These are phyloP conservation scores for Zygosaccharomyces bailii DNA, from an alignment of 805 yeast species.

Conservation along the genomic window DNA sequence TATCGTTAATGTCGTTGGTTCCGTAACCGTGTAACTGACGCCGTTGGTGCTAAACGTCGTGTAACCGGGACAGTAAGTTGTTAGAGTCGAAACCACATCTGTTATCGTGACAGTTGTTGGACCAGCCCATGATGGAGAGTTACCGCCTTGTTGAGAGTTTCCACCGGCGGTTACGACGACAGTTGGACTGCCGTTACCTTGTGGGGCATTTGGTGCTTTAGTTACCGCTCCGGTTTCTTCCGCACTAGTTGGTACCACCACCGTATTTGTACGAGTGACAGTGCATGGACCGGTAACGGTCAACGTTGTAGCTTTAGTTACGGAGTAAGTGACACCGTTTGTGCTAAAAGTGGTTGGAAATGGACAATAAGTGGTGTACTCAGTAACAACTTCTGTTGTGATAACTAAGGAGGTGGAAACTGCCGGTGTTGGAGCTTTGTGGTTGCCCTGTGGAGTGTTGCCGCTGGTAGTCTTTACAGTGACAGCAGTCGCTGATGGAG, in stretches of 20 bases:
- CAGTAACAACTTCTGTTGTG: constrained; percentile 52
- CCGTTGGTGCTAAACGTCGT: neutral
- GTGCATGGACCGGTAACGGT: constrained; percentile 89
- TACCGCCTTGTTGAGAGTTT: too few relatives aligned
- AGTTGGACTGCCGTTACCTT: neutral
- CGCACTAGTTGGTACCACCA: constrained; percentile 28
- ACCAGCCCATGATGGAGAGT: too few relatives aligned
- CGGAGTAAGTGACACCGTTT: constrained; percentile 68
- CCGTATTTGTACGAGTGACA: constrained; percentile 11
- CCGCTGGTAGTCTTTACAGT: too few relatives aligned
- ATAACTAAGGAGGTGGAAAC: constrained; percentile 17
- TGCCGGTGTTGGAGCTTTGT: neutral
- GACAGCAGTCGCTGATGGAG: too few relatives aligned
- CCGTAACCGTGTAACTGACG: neutral
- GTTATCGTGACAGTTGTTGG: too few relatives aligned
- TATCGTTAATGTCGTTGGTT: neutral
- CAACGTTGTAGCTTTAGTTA: constrained; percentile 73
- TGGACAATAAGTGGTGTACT: constrained; percentile 82
- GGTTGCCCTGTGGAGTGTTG: too few relatives aligned
- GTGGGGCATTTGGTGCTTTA: neutral
- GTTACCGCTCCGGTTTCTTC: neutral
- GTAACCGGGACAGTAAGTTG: neutral
- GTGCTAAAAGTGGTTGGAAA: constrained; percentile 60
- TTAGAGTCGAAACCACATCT: neutral
- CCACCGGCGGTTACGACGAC: too few relatives aligned